phyloP scores from a whole-genome alignment of 1,139 yeast species.

The Scheffersomyces cryptocercus region DNA sequence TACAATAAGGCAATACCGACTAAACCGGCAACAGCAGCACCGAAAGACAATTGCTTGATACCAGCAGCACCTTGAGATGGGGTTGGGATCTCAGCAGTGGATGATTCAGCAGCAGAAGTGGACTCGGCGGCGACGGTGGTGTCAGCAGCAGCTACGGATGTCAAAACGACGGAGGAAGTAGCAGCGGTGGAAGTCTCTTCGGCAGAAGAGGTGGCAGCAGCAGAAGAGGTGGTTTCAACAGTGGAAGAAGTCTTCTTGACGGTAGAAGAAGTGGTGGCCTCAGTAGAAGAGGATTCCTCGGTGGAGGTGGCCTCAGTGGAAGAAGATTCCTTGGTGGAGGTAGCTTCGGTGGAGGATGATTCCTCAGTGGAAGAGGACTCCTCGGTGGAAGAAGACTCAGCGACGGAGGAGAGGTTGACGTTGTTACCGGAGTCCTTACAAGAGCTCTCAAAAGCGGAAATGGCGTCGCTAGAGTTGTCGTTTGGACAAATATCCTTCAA shows the following conservation, averaged over 20 bases:
- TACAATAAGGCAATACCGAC: constrained; percentile 20
- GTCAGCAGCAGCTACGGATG: constrained; percentile 6
- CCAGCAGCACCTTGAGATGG: constrained; percentile 9
- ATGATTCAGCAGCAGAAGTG: constrained; percentile 4
- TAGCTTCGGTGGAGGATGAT: constrained; percentile 30
- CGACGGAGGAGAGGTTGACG: constrained; percentile 6
- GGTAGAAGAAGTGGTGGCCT: constrained; percentile 10
- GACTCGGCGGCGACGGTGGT: constrained; percentile 6
- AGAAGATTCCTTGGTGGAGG: constrained; percentile 27
- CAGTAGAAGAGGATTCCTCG: constrained; percentile 17
- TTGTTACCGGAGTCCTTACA: constrained; percentile 44
- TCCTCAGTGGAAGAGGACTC: constrained; percentile 25
- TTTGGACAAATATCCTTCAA: constrained; percentile 66
- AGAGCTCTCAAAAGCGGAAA: constrained; percentile 52
- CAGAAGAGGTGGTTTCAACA: constrained; percentile 15
- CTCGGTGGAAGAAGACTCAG: constrained; percentile 11
- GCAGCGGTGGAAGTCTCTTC: constrained; percentile 3
- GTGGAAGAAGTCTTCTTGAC: constrained; percentile 9
- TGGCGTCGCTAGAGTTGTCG: constrained; percentile 58
- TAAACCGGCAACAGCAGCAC: constrained; percentile 20
- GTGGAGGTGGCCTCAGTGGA: constrained; percentile 25
- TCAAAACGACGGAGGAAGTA: constrained; percentile 4
- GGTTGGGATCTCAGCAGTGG: constrained; percentile 6
- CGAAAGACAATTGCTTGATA: constrained; percentile 13
- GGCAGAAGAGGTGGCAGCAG: constrained; percentile 14